These are phyloP conservation scores for Lipomyces chichibuensis DNA, from an alignment of 805 yeast species.

Conservation along the genomic window DNA sequence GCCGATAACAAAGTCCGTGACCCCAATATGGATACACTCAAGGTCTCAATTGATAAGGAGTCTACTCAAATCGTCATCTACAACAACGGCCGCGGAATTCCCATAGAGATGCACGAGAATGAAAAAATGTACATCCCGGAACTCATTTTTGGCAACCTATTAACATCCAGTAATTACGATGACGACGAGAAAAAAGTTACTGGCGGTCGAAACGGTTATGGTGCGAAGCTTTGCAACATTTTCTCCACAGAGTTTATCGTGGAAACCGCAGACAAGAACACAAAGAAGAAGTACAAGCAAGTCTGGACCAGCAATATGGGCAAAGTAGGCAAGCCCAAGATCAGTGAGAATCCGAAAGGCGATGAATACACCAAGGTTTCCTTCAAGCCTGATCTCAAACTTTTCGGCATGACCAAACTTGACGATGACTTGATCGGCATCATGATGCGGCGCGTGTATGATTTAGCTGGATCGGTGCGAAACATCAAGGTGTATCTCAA, in stretches of 20 bases:
- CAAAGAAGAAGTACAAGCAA: constrained; percentile 70
- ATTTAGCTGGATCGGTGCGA: constrained; percentile 88
- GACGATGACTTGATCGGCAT: constrained; percentile 85
- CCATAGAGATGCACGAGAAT: constrained; percentile 86
- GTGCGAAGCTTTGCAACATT: constrained; percentile 95
- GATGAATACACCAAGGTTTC: constrained; percentile 84
- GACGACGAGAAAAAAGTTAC: constrained; percentile 94
- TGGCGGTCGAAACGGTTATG: constrained; percentile 98
- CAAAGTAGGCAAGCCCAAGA: constrained; percentile 71
- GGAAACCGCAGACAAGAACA: constrained; percentile 81
- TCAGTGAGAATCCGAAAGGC: constrained; percentile 56
- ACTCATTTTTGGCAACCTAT: constrained; percentile 89
- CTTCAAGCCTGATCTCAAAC: constrained; percentile 81
- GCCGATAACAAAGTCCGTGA: constrained; percentile 98
- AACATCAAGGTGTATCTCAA: constrained; percentile 79
- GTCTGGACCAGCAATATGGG: constrained; percentile 89
- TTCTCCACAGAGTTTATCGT: constrained; percentile 84
- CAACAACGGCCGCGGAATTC: constrained; percentile 96
- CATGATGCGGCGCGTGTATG: constrained; percentile 90
- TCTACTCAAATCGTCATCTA: constrained; percentile 73
- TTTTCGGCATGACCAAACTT: constrained; percentile 81
- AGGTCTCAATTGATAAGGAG: constrained; percentile 79
- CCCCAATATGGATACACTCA: constrained; percentile 81
- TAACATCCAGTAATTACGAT: constrained; percentile 94
- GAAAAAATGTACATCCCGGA: constrained; percentile 95